These are phyloP conservation scores for Cytospora piceicola DNA, from an alignment of 2,329 filamentous ascomycete genomes.

Conservation along the genomic window DNA sequence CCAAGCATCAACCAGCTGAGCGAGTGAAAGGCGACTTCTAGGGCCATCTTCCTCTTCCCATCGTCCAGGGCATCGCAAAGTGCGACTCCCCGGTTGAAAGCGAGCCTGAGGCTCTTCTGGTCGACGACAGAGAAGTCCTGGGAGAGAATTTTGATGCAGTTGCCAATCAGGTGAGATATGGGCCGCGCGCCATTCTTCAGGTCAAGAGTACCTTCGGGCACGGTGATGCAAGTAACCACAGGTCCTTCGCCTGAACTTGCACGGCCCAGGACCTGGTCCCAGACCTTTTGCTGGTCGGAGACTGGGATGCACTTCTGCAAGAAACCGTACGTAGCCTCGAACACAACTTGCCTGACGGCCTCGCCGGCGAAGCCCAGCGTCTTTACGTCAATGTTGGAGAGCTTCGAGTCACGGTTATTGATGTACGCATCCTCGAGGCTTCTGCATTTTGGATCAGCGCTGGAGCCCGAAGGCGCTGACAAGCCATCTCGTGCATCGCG, in stretches of 20 bases:
- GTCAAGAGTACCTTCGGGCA: constrained; percentile 7
- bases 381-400: constrained; percentile 13
- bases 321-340: constrained; percentile 20
- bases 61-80: constrained; percentile 27
- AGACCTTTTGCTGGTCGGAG: background rate
- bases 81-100: constrained; percentile 8
- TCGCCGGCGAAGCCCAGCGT: constrained; percentile 15
- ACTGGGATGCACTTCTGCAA: constrained; percentile 17
- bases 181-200: constrained; percentile 12
- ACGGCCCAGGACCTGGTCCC: background rate
- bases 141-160: constrained; percentile 19
- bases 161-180: constrained; percentile 10
- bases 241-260: background rate
- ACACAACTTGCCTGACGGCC: constrained; percentile 20
- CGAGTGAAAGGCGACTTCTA: constrained; percentile 7
- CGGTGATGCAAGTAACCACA: background rate
- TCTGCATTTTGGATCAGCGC: background rate
- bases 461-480: background rate
- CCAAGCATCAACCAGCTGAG: constrained; percentile 24
- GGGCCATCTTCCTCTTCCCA: background rate
- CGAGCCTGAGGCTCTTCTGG: constrained; percentile 7
- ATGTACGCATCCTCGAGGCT: constrained; percentile 16
- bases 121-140: background rate
- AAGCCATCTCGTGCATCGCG: background rate
- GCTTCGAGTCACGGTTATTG: constrained; percentile 9